phyloP scores from a whole-genome alignment of 768 basidiomycete species.

The Trametes sanguinea region DNA sequence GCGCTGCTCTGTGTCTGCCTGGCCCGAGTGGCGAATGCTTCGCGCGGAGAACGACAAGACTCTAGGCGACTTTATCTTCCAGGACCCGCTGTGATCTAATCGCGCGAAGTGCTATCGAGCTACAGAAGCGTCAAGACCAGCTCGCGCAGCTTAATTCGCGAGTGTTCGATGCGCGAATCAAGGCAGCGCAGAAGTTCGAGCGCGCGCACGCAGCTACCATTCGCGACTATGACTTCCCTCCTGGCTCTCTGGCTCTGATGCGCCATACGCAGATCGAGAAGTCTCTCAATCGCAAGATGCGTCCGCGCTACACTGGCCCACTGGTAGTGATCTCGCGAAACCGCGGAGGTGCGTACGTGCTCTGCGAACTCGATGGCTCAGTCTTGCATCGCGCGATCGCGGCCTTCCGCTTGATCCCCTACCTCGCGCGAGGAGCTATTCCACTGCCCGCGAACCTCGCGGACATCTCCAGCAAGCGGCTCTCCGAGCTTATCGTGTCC shows the following conservation, averaged over 20 bases:
- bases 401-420: conserved; percentile 28
- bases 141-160: no score
- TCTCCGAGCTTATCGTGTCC: background rate
- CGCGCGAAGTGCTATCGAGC: no score
- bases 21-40: conserved; percentile 35
- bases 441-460: background rate
- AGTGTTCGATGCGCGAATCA: no score
- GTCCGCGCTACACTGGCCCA: conserved; percentile 28
- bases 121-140: no score
- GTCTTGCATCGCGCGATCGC: conserved; percentile 17
- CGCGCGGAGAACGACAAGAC: conserved; percentile 31
- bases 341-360: conserved; percentile 21
- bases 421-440: conserved; percentile 8
- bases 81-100: conserved; percentile 34
- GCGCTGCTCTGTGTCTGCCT: conserved; percentile 35
- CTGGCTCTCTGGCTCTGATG: conserved; percentile 28
- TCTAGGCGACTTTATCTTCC: conserved; percentile 36
- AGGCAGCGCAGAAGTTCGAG: no score
- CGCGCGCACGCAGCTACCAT: conserved; percentile 7
- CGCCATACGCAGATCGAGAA: conserved; percentile 29
- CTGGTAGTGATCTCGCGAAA: conserved; percentile 23
- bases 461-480: background rate
- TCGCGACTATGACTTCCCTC: conserved; percentile 28
- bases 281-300: conserved; percentile 25
- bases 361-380: conserved; percentile 26